phyloP scores from a whole-genome alignment of 768 basidiomycete species.

The Dentipellis fragilis region DNA sequence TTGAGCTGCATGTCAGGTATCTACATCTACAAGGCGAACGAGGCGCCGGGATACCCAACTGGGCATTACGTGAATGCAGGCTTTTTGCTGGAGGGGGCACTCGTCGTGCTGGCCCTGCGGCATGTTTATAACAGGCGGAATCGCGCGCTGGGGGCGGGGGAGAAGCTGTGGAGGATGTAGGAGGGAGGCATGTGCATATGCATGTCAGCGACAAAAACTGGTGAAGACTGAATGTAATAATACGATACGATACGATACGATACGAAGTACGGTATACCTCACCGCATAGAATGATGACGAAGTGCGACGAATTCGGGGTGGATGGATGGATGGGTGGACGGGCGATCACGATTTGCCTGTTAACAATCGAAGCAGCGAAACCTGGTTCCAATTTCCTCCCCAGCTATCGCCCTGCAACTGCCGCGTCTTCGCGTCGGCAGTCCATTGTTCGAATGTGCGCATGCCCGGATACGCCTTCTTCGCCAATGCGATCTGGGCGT shows the following conservation, averaged over 20 bases:
- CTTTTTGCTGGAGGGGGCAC: background rate
- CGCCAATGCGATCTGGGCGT: background rate
- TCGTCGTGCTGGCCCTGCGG: background rate
- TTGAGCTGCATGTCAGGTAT: conserved; percentile 10
- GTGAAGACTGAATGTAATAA: too few relatives aligned
- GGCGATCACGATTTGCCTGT: background rate
- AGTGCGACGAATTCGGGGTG: too few relatives aligned
- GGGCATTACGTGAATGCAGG: conserved; percentile 25
- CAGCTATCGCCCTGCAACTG: background rate
- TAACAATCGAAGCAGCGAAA: background rate
- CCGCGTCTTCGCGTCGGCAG: background rate
- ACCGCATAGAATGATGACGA: too few relatives aligned
- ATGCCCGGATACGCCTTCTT: background rate
- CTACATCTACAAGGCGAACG: conserved; percentile 20
- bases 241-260: too few relatives aligned
- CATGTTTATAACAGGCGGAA: background rate
- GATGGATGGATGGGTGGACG: background rate
- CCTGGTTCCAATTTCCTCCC: background rate
- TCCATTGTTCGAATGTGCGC: background rate
- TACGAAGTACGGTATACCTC: too few relatives aligned
- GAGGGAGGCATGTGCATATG: too few relatives aligned
- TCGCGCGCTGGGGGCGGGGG: background rate
- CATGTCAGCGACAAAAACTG: too few relatives aligned
- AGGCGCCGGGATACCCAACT: conserved; percentile 24
- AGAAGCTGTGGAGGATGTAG: background rate